These are phyloP conservation scores for Lipomyces oligophaga DNA, from an alignment of 805 yeast species.

Conservation along the genomic window DNA sequence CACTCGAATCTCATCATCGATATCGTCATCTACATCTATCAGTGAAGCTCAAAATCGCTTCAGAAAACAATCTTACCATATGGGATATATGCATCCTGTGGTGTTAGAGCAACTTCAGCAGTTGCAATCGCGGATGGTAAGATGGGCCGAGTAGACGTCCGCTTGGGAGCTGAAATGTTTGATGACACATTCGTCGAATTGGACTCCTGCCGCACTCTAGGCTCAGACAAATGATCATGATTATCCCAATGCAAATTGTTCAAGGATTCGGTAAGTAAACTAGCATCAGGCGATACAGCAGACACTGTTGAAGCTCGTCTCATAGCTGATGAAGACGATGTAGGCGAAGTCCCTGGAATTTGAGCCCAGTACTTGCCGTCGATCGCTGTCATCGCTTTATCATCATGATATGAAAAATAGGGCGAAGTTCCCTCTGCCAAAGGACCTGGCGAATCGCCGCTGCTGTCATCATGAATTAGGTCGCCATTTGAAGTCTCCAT, in stretches of 20 bases:
- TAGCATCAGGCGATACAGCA: background rate
- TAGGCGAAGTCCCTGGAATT: background rate
- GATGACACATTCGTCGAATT: too few relatives aligned
- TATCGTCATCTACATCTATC: constrained; percentile 17
- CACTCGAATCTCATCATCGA: constrained; percentile 34
- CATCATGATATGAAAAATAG: constrained; percentile 25
- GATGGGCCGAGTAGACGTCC: background rate
- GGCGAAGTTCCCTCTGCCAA: constrained; percentile 12
- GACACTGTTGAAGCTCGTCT: constrained; percentile 12
- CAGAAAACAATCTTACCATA: too few relatives aligned
- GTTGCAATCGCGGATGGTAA: constrained; percentile 1
- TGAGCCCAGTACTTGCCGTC: constrained; percentile 29
- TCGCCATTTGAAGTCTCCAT: too few relatives aligned
- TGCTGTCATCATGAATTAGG: constrained; percentile 1
- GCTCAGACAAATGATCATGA: background rate
- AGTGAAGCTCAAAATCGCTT: too few relatives aligned
- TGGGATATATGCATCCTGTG: too few relatives aligned
- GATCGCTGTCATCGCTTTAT: constrained; percentile 20
- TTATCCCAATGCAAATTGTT: constrained; percentile 6
- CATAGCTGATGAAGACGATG: constrained; percentile 5
- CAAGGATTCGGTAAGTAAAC: constrained; percentile 17
- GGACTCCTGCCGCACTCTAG: background rate
- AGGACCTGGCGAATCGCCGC: constrained; percentile 4
- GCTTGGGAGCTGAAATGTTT: too few relatives aligned
- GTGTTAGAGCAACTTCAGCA: background rate